Evolutionary conservation across 2,329 filamentous ascomycete genomes (phyloP).

Genomic region (Pyrenochaeta sp.): DNA sequence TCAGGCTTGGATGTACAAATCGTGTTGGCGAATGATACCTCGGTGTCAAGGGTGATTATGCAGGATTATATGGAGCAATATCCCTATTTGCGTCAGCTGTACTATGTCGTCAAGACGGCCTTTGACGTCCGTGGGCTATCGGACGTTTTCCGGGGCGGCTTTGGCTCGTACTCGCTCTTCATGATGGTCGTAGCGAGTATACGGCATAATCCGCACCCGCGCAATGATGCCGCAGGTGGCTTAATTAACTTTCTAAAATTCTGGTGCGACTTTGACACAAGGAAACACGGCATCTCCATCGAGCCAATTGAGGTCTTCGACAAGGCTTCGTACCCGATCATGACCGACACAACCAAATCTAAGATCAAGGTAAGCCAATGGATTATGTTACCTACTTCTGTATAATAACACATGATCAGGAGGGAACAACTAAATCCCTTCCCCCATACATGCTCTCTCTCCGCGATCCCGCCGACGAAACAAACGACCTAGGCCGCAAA

Average conservation of each 20-base stretch:
- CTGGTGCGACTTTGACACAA: slow-evolving; percentile 59
- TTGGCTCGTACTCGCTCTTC: slow-evolving; percentile 64
- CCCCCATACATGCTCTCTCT: slow-evolving; percentile 58
- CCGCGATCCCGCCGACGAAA: slow-evolving; percentile 66
- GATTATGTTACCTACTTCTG: background rate
- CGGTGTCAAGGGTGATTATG: slow-evolving; percentile 54
- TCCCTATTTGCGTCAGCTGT: slow-evolving; percentile 60
- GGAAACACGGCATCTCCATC: slow-evolving; percentile 58
- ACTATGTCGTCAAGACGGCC: slow-evolving; percentile 58
- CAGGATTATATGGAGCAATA: slow-evolving; percentile 59
- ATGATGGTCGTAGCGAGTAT: slow-evolving; percentile 66
- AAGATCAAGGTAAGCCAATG: slow-evolving; percentile 26
- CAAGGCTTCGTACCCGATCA: slow-evolving; percentile 39
- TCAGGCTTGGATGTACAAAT: slow-evolving; percentile 64
- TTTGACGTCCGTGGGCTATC: slow-evolving; percentile 61
- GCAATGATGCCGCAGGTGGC: slow-evolving; percentile 49
- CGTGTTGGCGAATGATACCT: slow-evolving; percentile 55
- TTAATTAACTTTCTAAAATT: slow-evolving; percentile 61
- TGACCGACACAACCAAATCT: slow-evolving; percentile 21
- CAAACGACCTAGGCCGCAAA: slow-evolving; percentile 65
- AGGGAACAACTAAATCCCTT: slow-evolving; percentile 18
- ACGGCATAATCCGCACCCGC: slow-evolving; percentile 52
- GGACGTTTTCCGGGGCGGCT: slow-evolving; percentile 58
- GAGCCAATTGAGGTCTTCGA: slow-evolving; percentile 57
- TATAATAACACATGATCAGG: slow-evolving; percentile 23